Percentiles rank a stretch among this genome's conserved stretches.
phyloP scores from a whole-genome alignment of 768 basidiomycete species.

The Kwoniella europaea region DNA sequence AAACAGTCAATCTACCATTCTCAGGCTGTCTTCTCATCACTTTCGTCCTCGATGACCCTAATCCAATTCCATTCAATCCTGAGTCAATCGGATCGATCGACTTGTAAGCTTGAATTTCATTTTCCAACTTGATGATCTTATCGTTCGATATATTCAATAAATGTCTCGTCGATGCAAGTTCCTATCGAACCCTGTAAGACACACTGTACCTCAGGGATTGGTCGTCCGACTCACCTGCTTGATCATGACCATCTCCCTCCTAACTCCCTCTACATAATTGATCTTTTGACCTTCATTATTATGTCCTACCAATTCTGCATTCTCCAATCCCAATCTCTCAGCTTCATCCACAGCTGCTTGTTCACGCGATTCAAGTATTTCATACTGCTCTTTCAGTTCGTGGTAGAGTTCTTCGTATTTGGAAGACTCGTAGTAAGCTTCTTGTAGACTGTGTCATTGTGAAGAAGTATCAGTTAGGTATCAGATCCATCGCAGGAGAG shows the following conservation, averaged over 20 bases:
- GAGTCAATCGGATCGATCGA: conserved; percentile 29
- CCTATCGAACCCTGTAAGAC: too few species aligned
- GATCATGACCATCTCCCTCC: conserved; percentile 75
- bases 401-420: conserved; percentile 75
- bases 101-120: conserved; percentile 43
- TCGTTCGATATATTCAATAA: conserved; percentile 44
- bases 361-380: conserved; percentile 70
- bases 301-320: conserved; percentile 83
- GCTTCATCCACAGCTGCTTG: conserved; percentile 81
- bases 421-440: conserved; percentile 68
- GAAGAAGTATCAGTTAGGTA: too few species aligned
- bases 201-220: too few species aligned
- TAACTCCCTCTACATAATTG: conserved; percentile 80
- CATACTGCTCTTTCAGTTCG: conserved; percentile 68
- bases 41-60: conserved; percentile 28
- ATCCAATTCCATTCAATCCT: conserved; percentile 4
- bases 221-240: conserved; percentile 70
- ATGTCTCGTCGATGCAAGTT: conserved; percentile 47
- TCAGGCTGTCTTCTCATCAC: conserved; percentile 46
- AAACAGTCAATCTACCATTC: conserved; percentile 30
- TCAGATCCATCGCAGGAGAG: not conserved
- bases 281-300: conserved; percentile 84
- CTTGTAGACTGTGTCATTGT: conserved; percentile 58
- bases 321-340: conserved; percentile 73
- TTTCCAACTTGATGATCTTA: conserved; percentile 23